Conservation (phyloP, 805 yeast genomes). For the Wickerhamomyces tratensis region DNA sequence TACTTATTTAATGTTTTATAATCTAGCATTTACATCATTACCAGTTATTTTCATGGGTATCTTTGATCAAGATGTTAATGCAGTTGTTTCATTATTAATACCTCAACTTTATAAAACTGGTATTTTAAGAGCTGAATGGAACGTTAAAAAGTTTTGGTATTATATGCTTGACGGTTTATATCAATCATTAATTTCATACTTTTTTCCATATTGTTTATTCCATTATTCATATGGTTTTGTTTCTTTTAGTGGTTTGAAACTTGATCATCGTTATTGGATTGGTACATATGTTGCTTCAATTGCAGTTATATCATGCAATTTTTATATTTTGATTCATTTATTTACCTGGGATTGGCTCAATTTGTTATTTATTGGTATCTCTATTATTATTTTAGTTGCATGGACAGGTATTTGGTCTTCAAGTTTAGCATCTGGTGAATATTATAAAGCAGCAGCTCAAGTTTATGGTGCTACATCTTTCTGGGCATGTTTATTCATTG, state of each 20-base stretch:
- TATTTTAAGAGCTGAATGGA: slow-evolving; percentile 65
- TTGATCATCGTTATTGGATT: slow-evolving; percentile 67
- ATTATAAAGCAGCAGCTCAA: slow-evolving; percentile 57
- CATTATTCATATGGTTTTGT: slow-evolving; percentile 31
- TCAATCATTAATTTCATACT: slow-evolving; percentile 64
- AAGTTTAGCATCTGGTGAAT: slow-evolving; percentile 40
- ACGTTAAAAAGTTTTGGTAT: slow-evolving; percentile 53
- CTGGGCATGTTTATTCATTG: slow-evolving; percentile 63
- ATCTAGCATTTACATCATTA: slow-evolving; percentile 73
- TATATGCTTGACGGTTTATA: slow-evolving; percentile 73
- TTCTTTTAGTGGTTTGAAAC: slow-evolving; percentile 41
- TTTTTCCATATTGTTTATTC: slow-evolving; percentile 58
- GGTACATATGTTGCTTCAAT: slow-evolving; percentile 62
- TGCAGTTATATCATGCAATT: slow-evolving; percentile 57
- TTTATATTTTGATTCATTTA: slow-evolving; percentile 57
- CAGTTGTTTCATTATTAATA: slow-evolving; percentile 55
- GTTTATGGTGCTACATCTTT: slow-evolving; percentile 50
- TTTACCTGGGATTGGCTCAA: slow-evolving; percentile 80
- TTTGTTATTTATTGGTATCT: slow-evolving; percentile 40
- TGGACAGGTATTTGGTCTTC: slow-evolving; percentile 84
- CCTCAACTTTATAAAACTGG: slow-evolving; percentile 73
- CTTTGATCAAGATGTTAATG: slow-evolving; percentile 74
- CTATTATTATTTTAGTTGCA: slow-evolving; percentile 50
- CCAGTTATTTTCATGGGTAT: slow-evolving; percentile 74
- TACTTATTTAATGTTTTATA: slow-evolving; percentile 73